Evolutionary conservation across 2,329 filamentous ascomycete genomes (phyloP), one percentile per base, ranked within the genome.

Genomic region (Aspergillus neoniger): DNA sequence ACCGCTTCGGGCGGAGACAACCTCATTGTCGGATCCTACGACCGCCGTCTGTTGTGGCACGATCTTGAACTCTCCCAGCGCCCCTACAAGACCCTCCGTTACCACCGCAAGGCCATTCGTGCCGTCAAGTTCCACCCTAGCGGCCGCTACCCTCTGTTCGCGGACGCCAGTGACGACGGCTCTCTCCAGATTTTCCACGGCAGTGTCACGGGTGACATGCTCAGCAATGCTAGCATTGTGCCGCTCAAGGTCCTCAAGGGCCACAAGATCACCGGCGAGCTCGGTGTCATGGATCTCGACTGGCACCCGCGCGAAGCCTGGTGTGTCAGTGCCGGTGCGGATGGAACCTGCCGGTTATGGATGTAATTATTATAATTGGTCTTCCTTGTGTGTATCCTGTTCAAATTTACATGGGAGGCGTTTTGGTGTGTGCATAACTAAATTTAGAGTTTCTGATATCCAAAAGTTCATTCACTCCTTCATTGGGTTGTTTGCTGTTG

Each of bases 291-390:
- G 82, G 94, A 96, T 75, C 81, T 99, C 28, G 91, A 96, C 72
- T 99, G 96, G 96, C 95, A 99, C 81, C 92, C 92, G 5, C 86
- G 85, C 65, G 91, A 98, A 77, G 92, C 94, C 2, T 98, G 95
- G 95, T 90, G 91, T 77, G 88, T 96, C 56, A 96, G 91, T 81
- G 94, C 93, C 50, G 95, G 95, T 68, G 93, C 94, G 1, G 95
- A 99, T 81, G 94, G 94, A 44, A 96, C 91, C 14, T 91, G 92
- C 78, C 88, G 94, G 70, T 79, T 99, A 74, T 99, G 94, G 94
- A 91, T 88, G 74, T 90, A 75, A 72, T 70, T 65, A 58, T 59
- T 65, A 58, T 59, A 58, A 62, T 66, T 53, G 55, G 57, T 65
- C 56, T 62, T 66, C 55, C 56, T 56, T 65, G 59, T 62, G 62